These are phyloP conservation scores for Peronosclerospora sorghi DNA, from an alignment of 352 stramenopile species.

Conservation along the genomic window DNA sequence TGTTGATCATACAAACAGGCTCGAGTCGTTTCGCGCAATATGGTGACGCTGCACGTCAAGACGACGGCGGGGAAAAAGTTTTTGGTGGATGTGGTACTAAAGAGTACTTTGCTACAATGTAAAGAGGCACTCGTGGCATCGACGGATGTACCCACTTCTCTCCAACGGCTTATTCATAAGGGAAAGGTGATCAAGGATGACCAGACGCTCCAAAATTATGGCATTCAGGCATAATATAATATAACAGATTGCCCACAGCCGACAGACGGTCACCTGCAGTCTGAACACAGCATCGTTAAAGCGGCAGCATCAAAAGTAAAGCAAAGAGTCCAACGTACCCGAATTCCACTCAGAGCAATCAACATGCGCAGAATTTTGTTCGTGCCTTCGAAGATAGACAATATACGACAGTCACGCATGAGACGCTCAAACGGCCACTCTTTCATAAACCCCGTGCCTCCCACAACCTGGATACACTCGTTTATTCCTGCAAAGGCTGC, in stretches of 20 bases:
- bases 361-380: constrained; percentile 88
- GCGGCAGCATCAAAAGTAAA: constrained; percentile 2
- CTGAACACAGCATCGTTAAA: constrained; percentile 15
- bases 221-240: constrained; percentile 37
- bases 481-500: constrained; percentile 77
- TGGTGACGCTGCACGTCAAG: too few species aligned
- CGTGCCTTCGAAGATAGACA: constrained; percentile 88
- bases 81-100: too few species aligned
- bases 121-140: too few species aligned
- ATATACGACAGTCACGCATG: constrained; percentile 86
- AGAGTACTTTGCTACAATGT: too few species aligned
- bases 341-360: constrained; percentile 81
- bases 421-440: constrained; percentile 87
- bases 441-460: constrained; percentile 86
- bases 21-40: too few species aligned
- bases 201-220: constrained; percentile 73
- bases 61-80: too few species aligned
- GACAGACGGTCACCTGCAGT: constrained; percentile 73
- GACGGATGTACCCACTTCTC: too few species aligned
- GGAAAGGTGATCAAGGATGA: constrained; percentile 87
- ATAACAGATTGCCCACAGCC: constrained; percentile 55
- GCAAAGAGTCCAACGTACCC: constrained; percentile 26
- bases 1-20: too few species aligned
- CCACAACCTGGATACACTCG: constrained; percentile 84
- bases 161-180: constrained; percentile 69